Base-by-base conservation (phyloP, 2,329 filamentous ascomycete genomes). In the Xylariomycetidae sp. region DNA sequence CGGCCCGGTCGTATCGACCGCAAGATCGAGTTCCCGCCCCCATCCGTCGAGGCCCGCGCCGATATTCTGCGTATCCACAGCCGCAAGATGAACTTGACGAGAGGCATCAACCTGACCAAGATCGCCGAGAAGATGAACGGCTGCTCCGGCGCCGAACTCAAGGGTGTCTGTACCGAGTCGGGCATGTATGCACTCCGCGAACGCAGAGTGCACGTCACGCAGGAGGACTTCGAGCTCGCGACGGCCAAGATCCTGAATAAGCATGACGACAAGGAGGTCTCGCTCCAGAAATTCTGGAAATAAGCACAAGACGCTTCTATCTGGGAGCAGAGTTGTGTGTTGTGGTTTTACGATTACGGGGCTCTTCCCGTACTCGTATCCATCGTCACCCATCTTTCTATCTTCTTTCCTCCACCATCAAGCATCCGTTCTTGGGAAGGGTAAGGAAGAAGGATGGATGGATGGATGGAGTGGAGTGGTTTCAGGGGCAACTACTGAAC, bases 71-170 rank as follows among this genome's bases (percentile, higher is more conserved):
- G 92, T 49, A 98, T 98, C 54, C 92, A 98, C 70, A 94, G 85
- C 51, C 80, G 92, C 53, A 95, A 89, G 66, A 98, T 98, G 92
- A 98, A 98, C 67, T 66, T 98, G 52, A 98, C 92, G 11, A 80
- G 92, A 56, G 92, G 92, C 33, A 97, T 98, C 70, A 94, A 98
- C 66, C 71, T 98, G 46, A 94, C 78, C 54, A 98, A 98, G 80
- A 94, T 97, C 53, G 92, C 92, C 18, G 92, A 98, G 73, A 97
- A 97, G 78, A 98, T 98, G 92, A 96, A 96, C 56, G 92, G 92
- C 32, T 98, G 92, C 66, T 96, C 89, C 3, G 92, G 92, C 41
- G 92, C 92, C 34, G 92, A 98, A 67, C 67, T 98, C 51, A 98
- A 98, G 79, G 92, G 92, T 69, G 92, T 98, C 30, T 98, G 92